Evolutionary conservation across 163 green algal species (phyloP).

Genomic region (Chlorella variabilis): DNA sequence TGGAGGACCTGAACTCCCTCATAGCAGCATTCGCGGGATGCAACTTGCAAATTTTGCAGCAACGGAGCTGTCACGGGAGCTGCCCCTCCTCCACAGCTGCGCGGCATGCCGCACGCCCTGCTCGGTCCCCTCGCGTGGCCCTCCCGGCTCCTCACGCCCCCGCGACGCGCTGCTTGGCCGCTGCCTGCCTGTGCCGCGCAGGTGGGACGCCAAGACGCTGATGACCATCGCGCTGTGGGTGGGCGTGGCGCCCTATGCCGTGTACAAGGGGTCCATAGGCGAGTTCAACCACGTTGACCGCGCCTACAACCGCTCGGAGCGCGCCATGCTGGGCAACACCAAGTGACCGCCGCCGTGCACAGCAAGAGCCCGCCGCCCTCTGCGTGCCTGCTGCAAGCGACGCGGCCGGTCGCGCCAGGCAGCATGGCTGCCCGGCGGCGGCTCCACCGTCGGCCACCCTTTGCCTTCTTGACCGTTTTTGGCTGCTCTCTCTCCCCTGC

Average conservation of each 20-base stretch:
- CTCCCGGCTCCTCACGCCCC: not conserved
- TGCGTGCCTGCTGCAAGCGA: too few relatives aligned
- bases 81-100: too few relatives aligned
- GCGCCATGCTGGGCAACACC: conserved; percentile 43
- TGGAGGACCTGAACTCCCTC: too few relatives aligned
- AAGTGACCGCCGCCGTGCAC: too few relatives aligned
- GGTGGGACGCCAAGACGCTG: conserved; percentile 60
- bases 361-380: too few relatives aligned
- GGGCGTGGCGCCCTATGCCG: conserved; percentile 45
- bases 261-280: conserved; percentile 51
- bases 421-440: too few relatives aligned
- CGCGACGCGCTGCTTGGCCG: not conserved
- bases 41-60: not conserved
- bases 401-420: too few relatives aligned
- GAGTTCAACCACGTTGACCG: conserved; percentile 49
- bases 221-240: conserved; percentile 46
- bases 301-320: conserved; percentile 11
- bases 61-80: not conserved
- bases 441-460: too few relatives aligned
- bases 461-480: too few relatives aligned
- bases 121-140: too few relatives aligned
- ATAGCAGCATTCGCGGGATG: not conserved
- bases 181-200: not conserved
- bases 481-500: too few relatives aligned
- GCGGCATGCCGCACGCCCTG: too few relatives aligned